Evolutionary conservation across 2,329 filamentous ascomycete genomes (phyloP).

Genomic region (Monilinia polystroma): DNA sequence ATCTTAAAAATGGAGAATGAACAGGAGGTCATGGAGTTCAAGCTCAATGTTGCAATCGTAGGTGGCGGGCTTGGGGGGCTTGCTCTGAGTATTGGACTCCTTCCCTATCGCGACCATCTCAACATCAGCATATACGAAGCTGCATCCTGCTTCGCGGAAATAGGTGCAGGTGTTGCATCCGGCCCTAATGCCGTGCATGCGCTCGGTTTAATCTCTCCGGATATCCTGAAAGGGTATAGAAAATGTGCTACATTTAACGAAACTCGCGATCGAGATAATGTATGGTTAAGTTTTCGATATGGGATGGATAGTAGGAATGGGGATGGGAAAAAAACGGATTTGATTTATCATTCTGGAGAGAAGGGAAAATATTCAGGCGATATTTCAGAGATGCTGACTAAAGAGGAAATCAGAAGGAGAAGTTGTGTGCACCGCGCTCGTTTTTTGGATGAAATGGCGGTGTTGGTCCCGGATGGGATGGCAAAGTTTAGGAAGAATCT

Average conservation of each 20-base stretch:
- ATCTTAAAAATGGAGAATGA: not conserved
- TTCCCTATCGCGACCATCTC: constrained; percentile 16
- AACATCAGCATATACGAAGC: constrained; percentile 31
- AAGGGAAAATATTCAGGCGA: not conserved
- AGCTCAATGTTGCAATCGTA: constrained; percentile 28
- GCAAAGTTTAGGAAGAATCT: constrained; percentile 15
- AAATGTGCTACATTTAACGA: constrained; percentile 25
- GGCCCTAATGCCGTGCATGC: constrained; percentile 27
- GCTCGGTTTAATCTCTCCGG: constrained; percentile 27
- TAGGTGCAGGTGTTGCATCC: constrained; percentile 32
- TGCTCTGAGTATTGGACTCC: constrained; percentile 29
- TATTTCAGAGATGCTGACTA: not conserved
- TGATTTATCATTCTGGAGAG: constrained; percentile 5
- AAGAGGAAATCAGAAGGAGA: constrained; percentile 4
- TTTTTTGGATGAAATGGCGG: constrained; percentile 18
- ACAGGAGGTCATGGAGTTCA: not conserved
- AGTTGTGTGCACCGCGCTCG: constrained; percentile 18
- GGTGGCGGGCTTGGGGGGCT: constrained; percentile 34
- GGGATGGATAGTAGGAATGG: constrained; percentile 12
- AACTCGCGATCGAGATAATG: constrained; percentile 31
- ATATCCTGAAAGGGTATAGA: constrained; percentile 26
- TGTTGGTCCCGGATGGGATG: constrained; percentile 11
- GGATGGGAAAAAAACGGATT: not conserved
- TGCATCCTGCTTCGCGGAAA: constrained; percentile 28
- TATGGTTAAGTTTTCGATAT: constrained; percentile 26